These are phyloP conservation scores for Ophiosphaerella korrae DNA, from an alignment of 2,329 filamentous ascomycete species.

Conservation along the genomic window DNA sequence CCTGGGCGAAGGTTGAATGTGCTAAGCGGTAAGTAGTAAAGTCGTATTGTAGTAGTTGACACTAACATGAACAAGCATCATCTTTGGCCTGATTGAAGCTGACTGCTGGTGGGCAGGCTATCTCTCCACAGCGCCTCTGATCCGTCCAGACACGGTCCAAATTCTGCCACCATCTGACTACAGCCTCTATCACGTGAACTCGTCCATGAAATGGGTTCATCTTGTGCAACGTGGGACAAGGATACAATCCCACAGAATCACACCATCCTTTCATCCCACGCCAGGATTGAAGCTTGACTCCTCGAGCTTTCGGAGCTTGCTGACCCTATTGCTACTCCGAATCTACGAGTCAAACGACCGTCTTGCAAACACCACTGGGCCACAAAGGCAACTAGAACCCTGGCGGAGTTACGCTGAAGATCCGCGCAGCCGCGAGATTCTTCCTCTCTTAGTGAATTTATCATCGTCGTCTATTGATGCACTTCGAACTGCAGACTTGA, in stretches of 20 bases:
- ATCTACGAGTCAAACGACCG: slow-evolving; percentile 44
- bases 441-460: slow-evolving; percentile 44
- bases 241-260: slow-evolving; percentile 39
- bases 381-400: slow-evolving; percentile 39
- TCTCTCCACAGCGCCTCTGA: slow-evolving; percentile 54
- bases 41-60: neutral
- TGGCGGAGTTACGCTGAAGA: slow-evolving; percentile 56
- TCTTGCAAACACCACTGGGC: slow-evolving; percentile 29
- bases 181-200: slow-evolving; percentile 52
- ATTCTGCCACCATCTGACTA: slow-evolving; percentile 54
- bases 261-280: slow-evolving; percentile 40
- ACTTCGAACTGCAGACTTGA: slow-evolving; percentile 53
- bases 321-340: slow-evolving; percentile 40
- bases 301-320: slow-evolving; percentile 34
- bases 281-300: slow-evolving; percentile 39
- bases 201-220: slow-evolving; percentile 38
- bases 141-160: slow-evolving; percentile 54
- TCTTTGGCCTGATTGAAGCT: slow-evolving; percentile 53
- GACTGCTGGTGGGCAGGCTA: slow-evolving; percentile 58
- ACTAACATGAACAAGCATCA: slow-evolving; percentile 40
- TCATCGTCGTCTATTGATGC: slow-evolving; percentile 50
- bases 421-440: slow-evolving; percentile 49
- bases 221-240: slow-evolving; percentile 36
- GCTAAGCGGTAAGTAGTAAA: slow-evolving; percentile 47
- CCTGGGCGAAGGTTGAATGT: slow-evolving; percentile 60